phyloP scores from a whole-genome alignment of 2,329 filamentous ascomycete genomes.

The Pyricularia grisea region DNA sequence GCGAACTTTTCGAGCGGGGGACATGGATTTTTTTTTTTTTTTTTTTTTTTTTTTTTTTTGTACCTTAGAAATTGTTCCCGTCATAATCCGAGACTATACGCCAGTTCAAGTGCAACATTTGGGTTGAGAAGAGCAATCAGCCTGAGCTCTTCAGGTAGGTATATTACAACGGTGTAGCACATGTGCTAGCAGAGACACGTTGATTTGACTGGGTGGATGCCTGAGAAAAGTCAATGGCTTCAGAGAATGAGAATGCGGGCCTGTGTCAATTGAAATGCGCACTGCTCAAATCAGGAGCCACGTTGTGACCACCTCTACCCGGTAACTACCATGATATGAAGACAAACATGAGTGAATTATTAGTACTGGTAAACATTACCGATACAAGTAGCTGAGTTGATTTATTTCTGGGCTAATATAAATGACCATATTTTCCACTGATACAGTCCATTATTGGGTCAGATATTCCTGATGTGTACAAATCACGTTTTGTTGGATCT shows the following conservation, averaged over 20 bases:
- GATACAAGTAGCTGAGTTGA: too few species aligned
- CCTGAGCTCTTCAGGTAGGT: background rate
- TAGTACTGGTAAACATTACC: too few species aligned
- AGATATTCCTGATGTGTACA: background rate
- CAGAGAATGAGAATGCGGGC: background rate
- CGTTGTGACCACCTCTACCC: background rate
- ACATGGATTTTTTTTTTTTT: background rate
- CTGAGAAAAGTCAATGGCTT: too few species aligned
- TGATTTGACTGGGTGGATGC: background rate
- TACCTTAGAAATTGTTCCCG: background rate
- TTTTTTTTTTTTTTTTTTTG: background rate
- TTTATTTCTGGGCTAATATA: background rate
- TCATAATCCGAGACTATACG: background rate
- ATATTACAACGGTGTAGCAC: background rate
- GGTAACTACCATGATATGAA: too few species aligned
- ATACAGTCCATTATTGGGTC: background rate
- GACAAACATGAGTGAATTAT: too few species aligned
- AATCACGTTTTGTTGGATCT: background rate
- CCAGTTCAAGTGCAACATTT: background rate
- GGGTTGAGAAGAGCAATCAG: background rate
- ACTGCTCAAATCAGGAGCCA: background rate
- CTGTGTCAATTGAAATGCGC: background rate
- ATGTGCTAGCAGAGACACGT: background rate
- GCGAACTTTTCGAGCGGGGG: background rate
- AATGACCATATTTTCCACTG: background rate